Conservation (phyloP, 1,284 basidiomycete genomes). For the Gymnopus androsaceus region DNA sequence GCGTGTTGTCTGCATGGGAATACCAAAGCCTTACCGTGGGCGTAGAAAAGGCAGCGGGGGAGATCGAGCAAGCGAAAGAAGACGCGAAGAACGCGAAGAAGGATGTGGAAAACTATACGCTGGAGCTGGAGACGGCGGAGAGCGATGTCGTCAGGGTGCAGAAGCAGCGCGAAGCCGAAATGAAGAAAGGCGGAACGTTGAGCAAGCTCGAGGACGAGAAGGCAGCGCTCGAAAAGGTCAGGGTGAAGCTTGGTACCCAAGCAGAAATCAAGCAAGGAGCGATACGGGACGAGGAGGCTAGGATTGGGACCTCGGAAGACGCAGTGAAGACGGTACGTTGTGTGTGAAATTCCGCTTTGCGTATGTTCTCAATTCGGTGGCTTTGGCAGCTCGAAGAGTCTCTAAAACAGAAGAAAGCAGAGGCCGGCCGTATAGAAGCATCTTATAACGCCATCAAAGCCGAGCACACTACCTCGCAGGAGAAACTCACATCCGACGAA, state of each 20-base stretch:
- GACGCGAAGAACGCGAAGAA: constrained; percentile 50
- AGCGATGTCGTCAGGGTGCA: constrained; percentile 73
- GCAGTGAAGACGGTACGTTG: constrained; percentile 64
- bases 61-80: constrained; percentile 58
- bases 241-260: constrained; percentile 89
- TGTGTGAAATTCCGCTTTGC: neutral
- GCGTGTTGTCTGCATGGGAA: constrained; percentile 87
- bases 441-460: constrained; percentile 74
- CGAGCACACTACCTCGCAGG: constrained; percentile 65
- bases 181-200: constrained; percentile 79
- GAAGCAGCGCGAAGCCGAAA: constrained; percentile 63
- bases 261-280: constrained; percentile 81
- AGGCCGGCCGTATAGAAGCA: constrained; percentile 62
- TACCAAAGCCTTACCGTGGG: constrained; percentile 67
- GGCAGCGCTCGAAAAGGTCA: constrained; percentile 76
- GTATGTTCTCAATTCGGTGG: neutral
- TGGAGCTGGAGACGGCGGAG: constrained; percentile 68
- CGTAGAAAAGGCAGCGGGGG: constrained; percentile 50
- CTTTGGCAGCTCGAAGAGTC: constrained; percentile 54
- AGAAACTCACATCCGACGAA: constrained; percentile 76
- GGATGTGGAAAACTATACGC: constrained; percentile 49
- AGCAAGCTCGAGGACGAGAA: constrained; percentile 81
- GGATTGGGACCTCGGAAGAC: constrained; percentile 54
- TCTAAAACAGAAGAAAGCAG: constrained; percentile 56
- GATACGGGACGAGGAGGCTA: constrained; percentile 80